phyloP scores from a whole-genome alignment of 2,329 filamentous ascomycete species.

The Aspergillaceae sp. region DNA sequence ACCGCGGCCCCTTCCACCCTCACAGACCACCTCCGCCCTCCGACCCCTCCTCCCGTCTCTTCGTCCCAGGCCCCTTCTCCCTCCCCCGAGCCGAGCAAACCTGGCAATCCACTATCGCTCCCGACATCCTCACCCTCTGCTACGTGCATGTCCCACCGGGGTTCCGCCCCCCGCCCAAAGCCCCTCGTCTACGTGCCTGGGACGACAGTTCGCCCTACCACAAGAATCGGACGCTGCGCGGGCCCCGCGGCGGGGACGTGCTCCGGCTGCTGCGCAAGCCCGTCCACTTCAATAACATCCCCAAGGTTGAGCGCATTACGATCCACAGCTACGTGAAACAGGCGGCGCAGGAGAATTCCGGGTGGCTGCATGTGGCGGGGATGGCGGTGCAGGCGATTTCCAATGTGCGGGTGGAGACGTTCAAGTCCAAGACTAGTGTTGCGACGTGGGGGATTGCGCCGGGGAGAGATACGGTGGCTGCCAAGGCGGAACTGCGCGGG shows the following conservation, averaged over 20 bases:
- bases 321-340: slow-evolving; percentile 67
- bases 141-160: slow-evolving; percentile 83
- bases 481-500: slow-evolving; percentile 68
- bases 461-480: slow-evolving; percentile 59
- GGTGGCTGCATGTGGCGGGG: slow-evolving; percentile 70
- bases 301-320: slow-evolving; percentile 69
- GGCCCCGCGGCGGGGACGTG: slow-evolving; percentile 66
- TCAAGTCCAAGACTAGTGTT: slow-evolving; percentile 61
- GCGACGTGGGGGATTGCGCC: slow-evolving; percentile 65
- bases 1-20: slow-evolving; percentile 86
- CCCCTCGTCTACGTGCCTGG: slow-evolving; percentile 71
- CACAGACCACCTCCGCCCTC: slow-evolving; percentile 81
- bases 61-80: slow-evolving; percentile 83
- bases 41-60: slow-evolving; percentile 79
- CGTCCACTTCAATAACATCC: slow-evolving; percentile 73
- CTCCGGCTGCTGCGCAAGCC: slow-evolving; percentile 45
- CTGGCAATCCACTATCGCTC: slow-evolving; percentile 74
- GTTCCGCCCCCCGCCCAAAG: slow-evolving; percentile 48
- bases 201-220: slow-evolving; percentile 88
- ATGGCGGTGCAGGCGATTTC: slow-evolving; percentile 81
- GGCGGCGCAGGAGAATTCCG: slow-evolving; percentile 59
- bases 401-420: slow-evolving; percentile 62
- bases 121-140: slow-evolving; percentile 79
- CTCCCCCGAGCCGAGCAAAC: slow-evolving; percentile 82
- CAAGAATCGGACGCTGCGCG: slow-evolving; percentile 77